Conservation (phyloP, 306 rosid genomes). For the Oxytropis ochrocephala region DNA sequence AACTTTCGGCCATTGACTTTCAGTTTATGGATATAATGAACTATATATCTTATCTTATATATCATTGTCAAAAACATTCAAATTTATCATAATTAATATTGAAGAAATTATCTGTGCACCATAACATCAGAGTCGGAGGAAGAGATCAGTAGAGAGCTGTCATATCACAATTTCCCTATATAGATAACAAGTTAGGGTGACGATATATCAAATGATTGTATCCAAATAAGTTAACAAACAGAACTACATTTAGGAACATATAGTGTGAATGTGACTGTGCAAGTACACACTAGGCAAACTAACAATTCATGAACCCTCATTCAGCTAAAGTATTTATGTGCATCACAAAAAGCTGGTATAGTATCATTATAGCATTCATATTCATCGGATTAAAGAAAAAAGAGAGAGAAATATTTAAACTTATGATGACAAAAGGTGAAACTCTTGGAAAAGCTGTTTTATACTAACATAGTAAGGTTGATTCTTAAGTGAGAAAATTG, state of each 20-base stretch:
- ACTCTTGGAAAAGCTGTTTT: conserved; percentile 37
- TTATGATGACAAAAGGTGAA: conserved; percentile 22
- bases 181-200: conserved; percentile 20
- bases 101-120: background rate
- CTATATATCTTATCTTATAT: background rate
- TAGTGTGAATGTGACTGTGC: conserved; percentile 17
- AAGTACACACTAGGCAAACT: background rate
- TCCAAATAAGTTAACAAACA: conserved; percentile 49
- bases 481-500: conserved; percentile 33
- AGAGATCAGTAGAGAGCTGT: background rate
- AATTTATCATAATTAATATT: too few relatives aligned
- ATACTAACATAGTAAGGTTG: conserved; percentile 55
- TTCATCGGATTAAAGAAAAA: conserved; percentile 35
- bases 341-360: background rate
- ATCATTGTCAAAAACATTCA: background rate
- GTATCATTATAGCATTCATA: background rate
- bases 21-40: background rate
- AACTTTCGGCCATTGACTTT: background rate
- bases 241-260: conserved; percentile 29
- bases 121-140: background rate
- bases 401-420: background rate
- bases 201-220: conserved; percentile 37
- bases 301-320: background rate
- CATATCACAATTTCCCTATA: conserved; percentile 33
- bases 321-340: conserved; percentile 2